Evolutionary conservation across 371 early-diverging fungal genomes (phyloP).

Genomic region (Mucor mucedo): DNA sequence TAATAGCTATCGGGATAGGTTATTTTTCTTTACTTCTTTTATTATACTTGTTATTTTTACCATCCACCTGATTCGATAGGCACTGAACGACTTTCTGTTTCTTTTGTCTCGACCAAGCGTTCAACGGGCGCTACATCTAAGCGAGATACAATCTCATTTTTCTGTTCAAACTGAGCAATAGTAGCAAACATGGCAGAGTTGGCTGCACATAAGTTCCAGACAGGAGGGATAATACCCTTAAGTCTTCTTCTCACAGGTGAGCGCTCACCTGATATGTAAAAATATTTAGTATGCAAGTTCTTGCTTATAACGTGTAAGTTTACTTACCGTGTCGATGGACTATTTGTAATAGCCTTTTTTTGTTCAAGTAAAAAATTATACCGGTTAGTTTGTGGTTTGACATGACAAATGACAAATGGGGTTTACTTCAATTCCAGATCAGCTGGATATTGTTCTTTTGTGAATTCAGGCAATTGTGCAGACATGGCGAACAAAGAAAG

Average conservation of each 20-base stretch:
- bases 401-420: neutral
- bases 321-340: constrained; percentile 64
- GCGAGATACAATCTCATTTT: constrained; percentile 11
- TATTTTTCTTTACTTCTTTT: neutral
- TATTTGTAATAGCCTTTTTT: constrained; percentile 49
- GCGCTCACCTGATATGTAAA: constrained; percentile 47
- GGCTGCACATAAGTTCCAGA: constrained; percentile 62
- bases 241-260: constrained; percentile 57
- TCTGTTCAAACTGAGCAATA: constrained; percentile 38
- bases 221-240: constrained; percentile 42
- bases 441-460: constrained; percentile 28
- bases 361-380: too few species aligned
- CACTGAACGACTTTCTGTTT: constrained; percentile 18
- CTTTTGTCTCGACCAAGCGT: constrained; percentile 41
- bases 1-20: constrained; percentile 48
- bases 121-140: constrained; percentile 26
- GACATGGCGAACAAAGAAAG: constrained; percentile 22
- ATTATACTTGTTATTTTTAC: constrained; percentile 24
- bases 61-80: constrained; percentile 40
- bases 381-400: neutral
- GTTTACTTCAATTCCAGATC: constrained; percentile 37
- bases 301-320: neutral
- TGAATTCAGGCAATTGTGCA: constrained; percentile 36
- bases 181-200: constrained; percentile 54
- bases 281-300: neutral